Base-by-base conservation (phyloP, 1,284 basidiomycete species). In the Mrakiaceae sp. region DNA sequence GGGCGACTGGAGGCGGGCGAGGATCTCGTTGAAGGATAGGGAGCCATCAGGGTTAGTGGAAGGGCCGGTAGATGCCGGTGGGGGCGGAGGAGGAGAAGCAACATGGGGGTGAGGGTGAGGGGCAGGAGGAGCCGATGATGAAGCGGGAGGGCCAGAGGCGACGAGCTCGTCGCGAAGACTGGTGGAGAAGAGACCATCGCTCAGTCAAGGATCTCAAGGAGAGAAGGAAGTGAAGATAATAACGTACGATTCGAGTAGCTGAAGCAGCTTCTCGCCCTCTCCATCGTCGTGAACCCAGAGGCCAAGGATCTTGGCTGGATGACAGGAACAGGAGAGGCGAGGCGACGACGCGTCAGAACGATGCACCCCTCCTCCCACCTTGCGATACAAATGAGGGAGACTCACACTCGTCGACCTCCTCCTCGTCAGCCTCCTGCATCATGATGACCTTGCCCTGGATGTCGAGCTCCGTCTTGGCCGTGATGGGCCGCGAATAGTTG, bases 401-500 rank as follows among this genome's bases (percentile, higher is more conserved):
- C 62, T 60, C 7, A 67, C 66, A 48, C 40, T 64, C 59, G 46
- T 54, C 50, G 4, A 49, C 2, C 14, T 49, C 57, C 44, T 56
- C 58, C 16, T 39, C n/a, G 7, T 57, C 46, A 43, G 53, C 59
- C 39, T 60, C 57, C 62, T 64, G 58, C 46, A 66, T 50, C 64
- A 77, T 74, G 68, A 78, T 74, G 64, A 77, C 77, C 48, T 78
- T 75, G 3, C 74, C 72, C 43, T 75, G 76, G 11, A 78, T 68
- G 58, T 77, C 74, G n/a, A 79, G 68, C 58, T 77, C 76, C 54
- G 74, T 74, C 14, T 75, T 72, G 5, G 71, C 68, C 0, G 71
- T 73, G 12, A 79, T 62, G 46, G 72, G 71, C 7, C 74, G 73
- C 39, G 66, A 68, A 54, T 75, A 76, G 69, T 78, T 78, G 60